Conservation (phyloP, 441 rosid genomes). For the Erodium moschatum region DNA sequence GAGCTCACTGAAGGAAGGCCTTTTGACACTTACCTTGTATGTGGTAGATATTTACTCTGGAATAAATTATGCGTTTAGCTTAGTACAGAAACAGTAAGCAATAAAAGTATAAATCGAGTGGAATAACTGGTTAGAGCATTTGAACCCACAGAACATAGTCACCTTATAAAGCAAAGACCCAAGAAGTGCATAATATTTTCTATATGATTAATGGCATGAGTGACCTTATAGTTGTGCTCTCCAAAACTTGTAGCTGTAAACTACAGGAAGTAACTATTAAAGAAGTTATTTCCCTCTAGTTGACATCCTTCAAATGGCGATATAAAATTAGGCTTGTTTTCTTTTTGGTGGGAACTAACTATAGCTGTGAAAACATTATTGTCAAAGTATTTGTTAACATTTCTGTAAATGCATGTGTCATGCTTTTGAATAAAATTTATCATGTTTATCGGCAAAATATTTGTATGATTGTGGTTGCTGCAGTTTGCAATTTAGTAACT, state of each 20-base stretch:
- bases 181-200: no score
- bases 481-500: no score
- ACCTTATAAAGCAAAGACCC: background rate
- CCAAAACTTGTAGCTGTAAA: background rate
- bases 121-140: background rate
- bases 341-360: background rate
- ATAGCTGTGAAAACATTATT: background rate
- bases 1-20: slow-evolving; percentile 54
- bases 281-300: background rate
- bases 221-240: background rate
- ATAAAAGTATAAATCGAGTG: background rate
- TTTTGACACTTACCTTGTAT: slow-evolving; percentile 56
- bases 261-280: background rate
- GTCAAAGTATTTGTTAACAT: background rate
- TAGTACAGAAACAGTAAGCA: background rate
- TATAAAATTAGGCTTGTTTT: background rate
- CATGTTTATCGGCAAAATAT: background rate
- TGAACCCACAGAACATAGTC: background rate
- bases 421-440: background rate
- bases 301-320: background rate
- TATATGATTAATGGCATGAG: background rate
- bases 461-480: background rate
- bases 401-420: background rate
- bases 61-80: background rate
- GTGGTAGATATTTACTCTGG: background rate